phyloP scores from a whole-genome alignment of 176 grass and related monocot species.

The Typha latifolia region DNA sequence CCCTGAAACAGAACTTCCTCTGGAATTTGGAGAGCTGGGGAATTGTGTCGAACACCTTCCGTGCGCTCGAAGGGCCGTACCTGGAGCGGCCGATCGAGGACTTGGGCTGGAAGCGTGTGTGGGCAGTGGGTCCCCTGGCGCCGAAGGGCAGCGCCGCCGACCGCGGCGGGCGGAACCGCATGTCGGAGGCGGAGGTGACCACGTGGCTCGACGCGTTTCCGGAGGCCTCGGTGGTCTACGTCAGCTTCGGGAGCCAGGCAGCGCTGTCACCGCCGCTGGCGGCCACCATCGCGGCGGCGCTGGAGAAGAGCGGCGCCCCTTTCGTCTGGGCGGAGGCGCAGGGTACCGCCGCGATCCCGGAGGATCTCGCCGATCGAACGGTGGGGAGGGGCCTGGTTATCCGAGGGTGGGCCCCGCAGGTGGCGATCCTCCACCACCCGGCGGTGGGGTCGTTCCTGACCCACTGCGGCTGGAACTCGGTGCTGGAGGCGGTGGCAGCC shows the following conservation, averaged over 20 bases:
- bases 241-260: constrained; percentile 48
- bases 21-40: constrained; percentile 36
- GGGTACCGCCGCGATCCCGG: constrained; percentile 22
- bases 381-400: constrained; percentile 30
- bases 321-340: constrained; percentile 49
- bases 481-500: constrained; percentile 42
- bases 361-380: constrained; percentile 40
- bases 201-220: constrained; percentile 46
- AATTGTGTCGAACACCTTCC: constrained; percentile 41
- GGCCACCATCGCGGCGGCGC: constrained; percentile 31
- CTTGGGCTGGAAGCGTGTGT: constrained; percentile 29
- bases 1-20: constrained; percentile 38
- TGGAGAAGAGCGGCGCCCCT: constrained; percentile 42
- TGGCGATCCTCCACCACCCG: constrained; percentile 42
- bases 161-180: constrained; percentile 1
- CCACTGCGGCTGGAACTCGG: constrained; percentile 68
- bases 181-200: background rate
- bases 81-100: constrained; percentile 33
- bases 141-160: constrained; percentile 6
- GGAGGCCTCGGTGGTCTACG: constrained; percentile 40
- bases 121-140: constrained; percentile 46
- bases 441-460: constrained; percentile 59
- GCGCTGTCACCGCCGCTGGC: constrained; percentile 28
- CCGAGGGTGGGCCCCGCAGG: constrained; percentile 62
- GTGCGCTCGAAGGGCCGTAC: constrained; percentile 39